These are phyloP conservation scores for Botryotinia calthae DNA, from an alignment of 2,329 filamentous ascomycete species.

Conservation along the genomic window DNA sequence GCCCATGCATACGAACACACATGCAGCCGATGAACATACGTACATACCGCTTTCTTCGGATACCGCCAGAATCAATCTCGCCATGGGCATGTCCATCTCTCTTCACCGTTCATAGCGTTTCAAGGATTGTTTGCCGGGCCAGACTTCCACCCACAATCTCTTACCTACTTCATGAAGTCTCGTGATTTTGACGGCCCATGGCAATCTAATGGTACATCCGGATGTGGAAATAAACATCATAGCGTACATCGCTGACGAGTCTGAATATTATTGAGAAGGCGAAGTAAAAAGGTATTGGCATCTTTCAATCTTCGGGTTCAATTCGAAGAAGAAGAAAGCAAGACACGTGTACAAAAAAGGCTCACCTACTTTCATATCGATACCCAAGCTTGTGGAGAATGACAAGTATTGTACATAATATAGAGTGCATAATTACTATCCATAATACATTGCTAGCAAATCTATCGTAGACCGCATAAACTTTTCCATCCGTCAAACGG, in stretches of 20 bases:
- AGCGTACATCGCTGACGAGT: background rate
- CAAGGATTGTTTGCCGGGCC: conserved; percentile 4
- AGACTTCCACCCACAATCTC: background rate
- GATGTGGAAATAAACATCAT: background rate
- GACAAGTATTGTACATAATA: background rate
- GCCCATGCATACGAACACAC: conserved; percentile 28
- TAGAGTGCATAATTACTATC: conserved; percentile 13
- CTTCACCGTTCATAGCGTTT: conserved; percentile 7
- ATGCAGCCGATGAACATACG: conserved; percentile 11
- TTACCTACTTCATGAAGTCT: background rate
- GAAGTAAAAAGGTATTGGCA: background rate
- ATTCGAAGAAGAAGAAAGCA: background rate
- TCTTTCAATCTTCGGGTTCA: background rate
- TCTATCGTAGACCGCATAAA: conserved; percentile 15
- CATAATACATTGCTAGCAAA: conserved; percentile 6
- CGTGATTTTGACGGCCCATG: background rate
- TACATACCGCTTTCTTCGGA: conserved; percentile 10
- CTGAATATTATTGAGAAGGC: background rate
- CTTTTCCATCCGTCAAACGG: background rate
- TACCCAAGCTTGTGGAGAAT: conserved; percentile 5
- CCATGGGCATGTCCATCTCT: background rate
- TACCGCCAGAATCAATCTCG: conserved; percentile 7
- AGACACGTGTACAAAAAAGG: conserved; percentile 18
- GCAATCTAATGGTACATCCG: background rate
- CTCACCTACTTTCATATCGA: conserved; percentile 12